A percentile compares a stretch with the other conserved stretches of the same genome.
phyloP scores from a whole-genome alignment of 306 rosid species.

The Acmispon strigosus region DNA sequence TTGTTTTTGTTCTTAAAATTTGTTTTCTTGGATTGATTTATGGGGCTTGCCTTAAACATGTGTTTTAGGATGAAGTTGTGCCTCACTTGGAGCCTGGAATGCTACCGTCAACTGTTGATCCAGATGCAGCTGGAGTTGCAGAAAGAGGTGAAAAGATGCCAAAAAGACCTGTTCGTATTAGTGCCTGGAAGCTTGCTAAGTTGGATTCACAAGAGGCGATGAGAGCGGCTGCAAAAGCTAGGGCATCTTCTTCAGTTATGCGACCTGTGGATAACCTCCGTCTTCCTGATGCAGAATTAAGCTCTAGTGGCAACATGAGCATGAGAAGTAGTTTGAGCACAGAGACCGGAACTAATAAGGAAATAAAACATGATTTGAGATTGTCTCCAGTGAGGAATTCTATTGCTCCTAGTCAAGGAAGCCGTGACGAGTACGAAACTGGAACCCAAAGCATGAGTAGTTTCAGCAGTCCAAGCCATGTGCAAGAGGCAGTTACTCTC shows the following conservation, averaged over 20 bases:
- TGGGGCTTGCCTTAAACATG: constrained; percentile 19
- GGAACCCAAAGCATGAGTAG: constrained; percentile 96
- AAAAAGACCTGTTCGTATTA: constrained; percentile 75
- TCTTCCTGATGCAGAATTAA: constrained; percentile 52
- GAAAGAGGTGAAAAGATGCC: constrained; percentile 68
- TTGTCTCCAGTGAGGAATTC: constrained; percentile 64
- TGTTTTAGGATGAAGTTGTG: constrained; percentile 81
- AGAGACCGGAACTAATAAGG: constrained; percentile 66
- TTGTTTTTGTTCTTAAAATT: neutral
- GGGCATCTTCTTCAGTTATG: constrained; percentile 96
- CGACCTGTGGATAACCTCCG: constrained; percentile 69
- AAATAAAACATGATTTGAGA: constrained; percentile 53
- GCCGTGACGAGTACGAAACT: constrained; percentile 86
- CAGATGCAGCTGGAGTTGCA: constrained; percentile 74
- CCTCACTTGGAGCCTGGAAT: constrained; percentile 99
- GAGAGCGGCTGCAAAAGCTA: constrained; percentile 91
- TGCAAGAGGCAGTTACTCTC: constrained; percentile 77
- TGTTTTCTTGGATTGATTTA: constrained; percentile 9
- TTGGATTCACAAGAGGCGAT: constrained; percentile 77
- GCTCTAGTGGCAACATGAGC: constrained; percentile 88
- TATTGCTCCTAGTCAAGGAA: constrained; percentile 81
- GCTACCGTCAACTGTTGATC: constrained; percentile 94
- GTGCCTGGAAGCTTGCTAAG: constrained; percentile 97
- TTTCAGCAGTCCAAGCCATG: constrained; percentile 93
- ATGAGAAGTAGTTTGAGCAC: constrained; percentile 86